A percentile compares a stretch with the other conserved stretches of the same genome.
These are phyloP conservation scores for Lactifluus pinguis DNA, from an alignment of 768 basidiomycete species.

Conservation along the genomic window DNA sequence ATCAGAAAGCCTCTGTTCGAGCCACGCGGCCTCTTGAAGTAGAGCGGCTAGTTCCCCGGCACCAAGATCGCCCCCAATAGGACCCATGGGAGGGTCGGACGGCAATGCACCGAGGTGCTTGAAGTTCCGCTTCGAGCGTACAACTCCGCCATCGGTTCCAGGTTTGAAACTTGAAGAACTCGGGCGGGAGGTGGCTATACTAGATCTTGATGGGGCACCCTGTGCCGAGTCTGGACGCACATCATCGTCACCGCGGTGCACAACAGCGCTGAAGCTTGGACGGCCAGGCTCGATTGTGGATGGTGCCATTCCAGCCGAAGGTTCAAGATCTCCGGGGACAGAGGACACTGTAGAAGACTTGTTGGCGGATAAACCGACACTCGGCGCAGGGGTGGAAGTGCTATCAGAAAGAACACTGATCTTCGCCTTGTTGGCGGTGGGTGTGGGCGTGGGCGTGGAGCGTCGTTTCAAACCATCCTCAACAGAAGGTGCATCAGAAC, in stretches of 20 bases:
- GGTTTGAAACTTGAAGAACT: constrained; percentile 16
- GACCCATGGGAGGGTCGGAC: constrained; percentile 35
- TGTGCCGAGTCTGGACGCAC: neutral
- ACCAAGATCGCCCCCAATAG: constrained; percentile 44
- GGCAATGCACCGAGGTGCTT: constrained; percentile 18
- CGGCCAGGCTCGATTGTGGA: constrained; percentile 16
- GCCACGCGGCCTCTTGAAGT: constrained; percentile 47
- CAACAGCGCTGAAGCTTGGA: constrained; percentile 27
- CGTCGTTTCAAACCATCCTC: neutral
- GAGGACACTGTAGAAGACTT: neutral
- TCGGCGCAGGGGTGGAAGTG: neutral
- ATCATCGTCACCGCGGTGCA: constrained; percentile 24
- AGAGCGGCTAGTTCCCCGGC: constrained; percentile 45
- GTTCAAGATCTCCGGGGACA: neutral
- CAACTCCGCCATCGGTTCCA: constrained; percentile 19
- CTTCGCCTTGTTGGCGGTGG: neutral
- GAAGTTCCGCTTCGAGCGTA: constrained; percentile 20
- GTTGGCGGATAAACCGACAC: neutral
- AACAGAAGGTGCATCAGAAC: neutral
- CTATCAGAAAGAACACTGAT: neutral
- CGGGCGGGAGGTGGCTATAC: constrained; percentile 12
- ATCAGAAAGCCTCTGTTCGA: constrained; percentile 45
- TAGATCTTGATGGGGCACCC: constrained; percentile 9
- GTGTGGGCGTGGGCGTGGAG: neutral
- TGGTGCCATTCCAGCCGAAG: neutral